These are phyloP conservation scores for Phytophthora litchii DNA, from an alignment of 352 stramenopile species.

Conservation along the genomic window DNA sequence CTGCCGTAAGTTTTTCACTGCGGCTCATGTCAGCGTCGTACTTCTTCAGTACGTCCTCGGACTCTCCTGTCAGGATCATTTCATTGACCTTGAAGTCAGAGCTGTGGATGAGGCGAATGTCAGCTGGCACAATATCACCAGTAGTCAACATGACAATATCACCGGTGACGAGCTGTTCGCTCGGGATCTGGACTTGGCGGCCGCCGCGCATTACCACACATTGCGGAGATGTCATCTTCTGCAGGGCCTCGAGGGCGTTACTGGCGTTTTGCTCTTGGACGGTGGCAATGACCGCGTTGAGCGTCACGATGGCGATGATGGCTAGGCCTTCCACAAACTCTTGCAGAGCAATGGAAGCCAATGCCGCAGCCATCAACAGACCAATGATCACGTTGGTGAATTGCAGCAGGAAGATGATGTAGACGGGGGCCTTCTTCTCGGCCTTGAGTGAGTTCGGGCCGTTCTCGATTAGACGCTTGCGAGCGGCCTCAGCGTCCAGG, in stretches of 20 bases:
- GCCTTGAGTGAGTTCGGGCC: conserved; percentile 58
- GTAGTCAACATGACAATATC: conserved; percentile 87
- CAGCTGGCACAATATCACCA: conserved; percentile 93
- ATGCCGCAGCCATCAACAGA: conserved; percentile 58
- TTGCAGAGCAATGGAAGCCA: conserved; percentile 70
- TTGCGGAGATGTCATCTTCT: conserved; percentile 76
- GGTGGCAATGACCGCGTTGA: conserved; percentile 76
- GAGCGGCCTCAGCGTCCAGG: conserved; percentile 38
- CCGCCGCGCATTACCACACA: conserved; percentile 59
- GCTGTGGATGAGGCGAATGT: conserved; percentile 90
- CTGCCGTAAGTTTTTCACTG: conserved; percentile 63
- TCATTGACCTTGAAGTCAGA: conserved; percentile 91
- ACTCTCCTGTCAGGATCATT: conserved; percentile 94
- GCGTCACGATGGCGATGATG: conserved; percentile 75
- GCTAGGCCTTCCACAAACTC: conserved; percentile 74
- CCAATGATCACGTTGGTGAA: conserved; percentile 83
- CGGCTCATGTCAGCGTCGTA: conserved; percentile 51
- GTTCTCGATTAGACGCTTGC: conserved; percentile 43
- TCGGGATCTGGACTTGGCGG: conserved; percentile 56
- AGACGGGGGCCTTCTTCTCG: conserved; percentile 59
- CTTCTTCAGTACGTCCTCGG: conserved; percentile 79
- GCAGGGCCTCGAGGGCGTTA: conserved; percentile 71
- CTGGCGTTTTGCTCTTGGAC: conserved; percentile 70
- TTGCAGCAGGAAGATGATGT: conserved; percentile 75
- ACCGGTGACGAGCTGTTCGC: conserved; percentile 68